Evolutionary conservation across 129 eudicot genomes (phyloP), one percentile per base, ranked within the genome.

Genomic region (Flaveria sonorensis): DNA sequence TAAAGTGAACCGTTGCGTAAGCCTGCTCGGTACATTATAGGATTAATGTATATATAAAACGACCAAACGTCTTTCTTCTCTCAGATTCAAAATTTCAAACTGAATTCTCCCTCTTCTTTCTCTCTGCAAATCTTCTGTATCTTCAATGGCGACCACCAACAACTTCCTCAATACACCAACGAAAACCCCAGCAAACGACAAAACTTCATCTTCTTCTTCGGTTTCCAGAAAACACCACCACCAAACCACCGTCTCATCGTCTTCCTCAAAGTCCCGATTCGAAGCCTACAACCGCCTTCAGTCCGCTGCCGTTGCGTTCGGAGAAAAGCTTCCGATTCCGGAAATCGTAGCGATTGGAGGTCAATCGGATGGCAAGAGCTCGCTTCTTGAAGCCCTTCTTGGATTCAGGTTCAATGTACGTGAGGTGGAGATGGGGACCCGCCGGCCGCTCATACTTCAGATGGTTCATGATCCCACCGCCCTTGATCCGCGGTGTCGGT

Each of bases 271-370:
- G 76, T 77, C 78, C 51, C 86, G 98, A 2, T 90, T 88, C 76
- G 97, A 93, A 75, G 98, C 98, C 65, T 94, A 91, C 77, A 94
- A 87, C 76, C 92, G 97, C 15, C 90, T 94, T 5, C 98, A 94
- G 81, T 91, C 96, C 0, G 98, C 98, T 43, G 98, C 98, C 6
- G 97, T 94, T 0, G 98, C 97, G 1, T 94, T 94, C 45, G 98
- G 98, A 6, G 98, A 94, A 86, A 91, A 94, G 56, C 93, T 94
- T 36, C 96, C 98, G 6, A 94, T 94, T 16, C 99, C 99, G 1
- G 99, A 95, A 83, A 95, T 95, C 0, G 99, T 95, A 6, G 99
- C 97, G 0, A 13, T 95, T 0, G 99, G 99, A n/a, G 99, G 99
- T 0, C 99, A 94, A 85, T 94, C 99, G 1, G 99, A 94, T 81